Evolutionary conservation across 192 early-diverging fungal species (phyloP).

Genomic region (Coemansia sp.): DNA sequence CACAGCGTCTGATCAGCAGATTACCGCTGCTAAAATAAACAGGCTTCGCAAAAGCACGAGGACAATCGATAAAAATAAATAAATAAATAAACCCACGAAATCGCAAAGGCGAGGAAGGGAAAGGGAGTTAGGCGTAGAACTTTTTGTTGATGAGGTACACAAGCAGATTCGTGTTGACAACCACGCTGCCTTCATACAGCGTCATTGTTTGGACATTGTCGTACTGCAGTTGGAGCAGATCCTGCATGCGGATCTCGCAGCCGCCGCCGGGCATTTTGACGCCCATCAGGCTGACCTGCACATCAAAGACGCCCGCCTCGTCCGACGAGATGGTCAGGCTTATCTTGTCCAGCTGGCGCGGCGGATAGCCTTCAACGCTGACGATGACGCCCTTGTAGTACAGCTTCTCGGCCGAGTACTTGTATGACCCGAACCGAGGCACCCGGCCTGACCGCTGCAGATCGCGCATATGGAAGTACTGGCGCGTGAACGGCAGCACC

Average conservation of each 20-base stretch:
- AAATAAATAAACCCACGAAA: neutral
- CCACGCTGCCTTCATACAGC: conserved; percentile 87
- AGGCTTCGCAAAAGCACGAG: neutral
- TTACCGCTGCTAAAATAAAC: neutral
- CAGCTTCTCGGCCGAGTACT: conserved; percentile 94
- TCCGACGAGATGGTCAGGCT: conserved; percentile 91
- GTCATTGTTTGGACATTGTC: conserved; percentile 90
- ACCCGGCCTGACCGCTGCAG: conserved; percentile 84
- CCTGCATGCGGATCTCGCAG: conserved; percentile 89
- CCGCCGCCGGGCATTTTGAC: conserved; percentile 64
- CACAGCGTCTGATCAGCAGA: neutral
- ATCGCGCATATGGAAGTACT: conserved; percentile 92
- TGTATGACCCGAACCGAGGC: conserved; percentile 96
- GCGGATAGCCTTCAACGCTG: conserved; percentile 77
- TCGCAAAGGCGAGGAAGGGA: neutral
- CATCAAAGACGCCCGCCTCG: conserved; percentile 85
- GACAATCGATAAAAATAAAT: neutral
- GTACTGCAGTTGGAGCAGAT: conserved; percentile 92
- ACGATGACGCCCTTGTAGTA: conserved; percentile 92
- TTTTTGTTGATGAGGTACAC: conserved; percentile 98
- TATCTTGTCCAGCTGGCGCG: conserved; percentile 87
- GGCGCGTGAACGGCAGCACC: conserved; percentile 86
- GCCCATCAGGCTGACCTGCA: conserved; percentile 82
- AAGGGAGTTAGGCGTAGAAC: conserved; percentile 58
- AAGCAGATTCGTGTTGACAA: conserved; percentile 95